phyloP scores from a whole-genome alignment of 2,329 filamentous ascomycete genomes.

The Dryadomyces sulphureus region DNA sequence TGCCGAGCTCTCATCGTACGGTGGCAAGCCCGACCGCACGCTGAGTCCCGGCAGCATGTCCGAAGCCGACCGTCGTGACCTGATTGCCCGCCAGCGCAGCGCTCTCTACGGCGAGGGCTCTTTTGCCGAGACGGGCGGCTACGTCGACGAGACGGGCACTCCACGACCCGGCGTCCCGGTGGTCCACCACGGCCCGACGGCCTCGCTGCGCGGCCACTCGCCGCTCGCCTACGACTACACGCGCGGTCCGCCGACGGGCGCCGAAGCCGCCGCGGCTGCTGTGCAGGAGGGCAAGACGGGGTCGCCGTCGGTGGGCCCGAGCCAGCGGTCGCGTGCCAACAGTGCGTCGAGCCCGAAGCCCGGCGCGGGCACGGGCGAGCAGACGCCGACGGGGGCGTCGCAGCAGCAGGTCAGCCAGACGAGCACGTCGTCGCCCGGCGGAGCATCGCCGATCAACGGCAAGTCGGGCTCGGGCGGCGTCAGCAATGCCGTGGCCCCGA shows the following conservation, averaged over 20 bases:
- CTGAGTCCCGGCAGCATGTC: conserved; percentile 75
- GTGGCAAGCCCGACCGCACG: conserved; percentile 69
- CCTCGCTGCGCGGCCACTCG: conserved; percentile 59
- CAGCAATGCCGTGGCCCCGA: conserved; percentile 63
- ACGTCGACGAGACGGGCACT: conserved; percentile 52
- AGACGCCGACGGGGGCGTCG: conserved; percentile 27
- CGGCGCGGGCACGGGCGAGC: conserved; percentile 38
- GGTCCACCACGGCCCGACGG: conserved; percentile 36
- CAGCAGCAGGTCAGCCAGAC: conserved; percentile 63
- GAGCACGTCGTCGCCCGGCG: conserved; percentile 72
- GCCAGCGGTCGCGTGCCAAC: conserved; percentile 56
- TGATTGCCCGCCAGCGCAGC: conserved; percentile 90
- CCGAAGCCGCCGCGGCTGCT: conserved; percentile 8
- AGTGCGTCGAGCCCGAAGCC: conserved; percentile 75
- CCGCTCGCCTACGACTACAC: conserved; percentile 61
- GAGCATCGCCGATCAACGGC: conserved; percentile 55
- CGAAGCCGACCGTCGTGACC: conserved; percentile 88
- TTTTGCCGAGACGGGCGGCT: conserved; percentile 52
- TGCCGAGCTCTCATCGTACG: conserved; percentile 25
- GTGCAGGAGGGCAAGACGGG: conserved; percentile 10
- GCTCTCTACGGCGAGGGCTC: conserved; percentile 73
- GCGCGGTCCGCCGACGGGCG: conserved; percentile 24
- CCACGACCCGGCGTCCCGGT: conserved; percentile 52
- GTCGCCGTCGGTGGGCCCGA: conserved; percentile 33
- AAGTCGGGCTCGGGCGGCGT: conserved; percentile 33